Conservation (phyloP, 129 eudicot genomes). For the Centrapalus pauciflorus region DNA sequence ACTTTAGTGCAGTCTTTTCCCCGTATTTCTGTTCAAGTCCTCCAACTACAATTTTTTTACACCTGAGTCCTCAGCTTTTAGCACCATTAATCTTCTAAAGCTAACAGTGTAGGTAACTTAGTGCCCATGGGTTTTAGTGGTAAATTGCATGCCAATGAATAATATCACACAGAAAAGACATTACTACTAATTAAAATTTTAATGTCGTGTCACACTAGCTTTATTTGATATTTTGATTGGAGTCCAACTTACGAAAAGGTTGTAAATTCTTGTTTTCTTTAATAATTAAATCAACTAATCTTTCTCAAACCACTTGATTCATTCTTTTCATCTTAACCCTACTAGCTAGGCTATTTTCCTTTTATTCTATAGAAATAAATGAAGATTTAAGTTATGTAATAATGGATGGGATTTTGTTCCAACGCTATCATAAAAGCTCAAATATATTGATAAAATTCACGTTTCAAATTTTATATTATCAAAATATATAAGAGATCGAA, state of each 20-base stretch:
- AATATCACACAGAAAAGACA: constrained; percentile 11
- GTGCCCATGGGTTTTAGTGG: neutral
- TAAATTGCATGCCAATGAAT: constrained; percentile 5
- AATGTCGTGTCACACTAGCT: constrained; percentile 7
- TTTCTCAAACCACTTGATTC: neutral
- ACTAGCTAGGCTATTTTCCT: constrained; percentile 7
- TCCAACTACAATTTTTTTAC: neutral
- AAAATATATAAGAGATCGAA: no score
- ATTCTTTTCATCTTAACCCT: constrained; percentile 1
- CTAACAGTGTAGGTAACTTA: neutral
- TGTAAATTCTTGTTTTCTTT: neutral
- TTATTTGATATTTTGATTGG: no score
- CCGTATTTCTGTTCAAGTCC: constrained; percentile 3
- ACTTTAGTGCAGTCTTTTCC: no score
- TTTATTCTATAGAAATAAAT: no score
- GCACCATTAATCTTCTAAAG: neutral
- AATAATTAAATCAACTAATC: neutral
- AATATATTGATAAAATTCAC: no score
- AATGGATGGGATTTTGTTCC: neutral
- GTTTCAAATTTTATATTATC: no score
- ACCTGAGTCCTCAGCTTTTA: constrained; percentile 1
- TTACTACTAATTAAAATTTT: neutral
- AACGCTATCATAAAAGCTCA: no score
- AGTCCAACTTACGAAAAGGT: no score
- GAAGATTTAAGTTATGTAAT: neutral